Percentiles rank a stretch among this genome's conserved stretches.
phyloP scores from a whole-genome alignment of 108 stramenopile species.

The Nitzschia palea region DNA sequence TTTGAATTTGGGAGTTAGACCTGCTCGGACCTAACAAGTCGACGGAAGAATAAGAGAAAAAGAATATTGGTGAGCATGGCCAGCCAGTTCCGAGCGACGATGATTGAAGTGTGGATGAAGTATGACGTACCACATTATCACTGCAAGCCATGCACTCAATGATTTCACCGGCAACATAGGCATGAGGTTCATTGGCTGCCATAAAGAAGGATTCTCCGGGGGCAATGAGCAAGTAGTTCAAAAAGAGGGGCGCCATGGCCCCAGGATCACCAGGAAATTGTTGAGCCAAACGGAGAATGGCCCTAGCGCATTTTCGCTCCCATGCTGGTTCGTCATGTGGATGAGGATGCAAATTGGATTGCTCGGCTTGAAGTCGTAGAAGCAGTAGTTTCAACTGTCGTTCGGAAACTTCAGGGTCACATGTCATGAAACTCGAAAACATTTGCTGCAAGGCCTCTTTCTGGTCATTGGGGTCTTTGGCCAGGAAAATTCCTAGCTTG shows the following conservation, averaged over 20 bases:
- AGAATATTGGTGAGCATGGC: too few relatives aligned
- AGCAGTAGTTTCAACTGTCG: conserved; percentile 60
- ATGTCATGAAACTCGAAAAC: conserved; percentile 84
- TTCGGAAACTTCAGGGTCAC: conserved; percentile 47
- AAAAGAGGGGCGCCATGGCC: conserved; percentile 85
- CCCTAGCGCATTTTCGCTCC: conserved; percentile 72
- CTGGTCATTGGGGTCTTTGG: conserved; percentile 28
- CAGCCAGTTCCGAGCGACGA: neutral
- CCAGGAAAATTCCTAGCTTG: conserved; percentile 67
- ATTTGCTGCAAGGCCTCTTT: conserved; percentile 66
- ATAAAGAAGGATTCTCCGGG: conserved; percentile 89
- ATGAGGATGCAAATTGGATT: conserved; percentile 40
- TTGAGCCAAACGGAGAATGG: conserved; percentile 73
- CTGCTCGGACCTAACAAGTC: conserved; percentile 88
- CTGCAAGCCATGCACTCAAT: conserved; percentile 98
- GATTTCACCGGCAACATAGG: conserved; percentile 94
- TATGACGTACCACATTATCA: conserved; percentile 92
- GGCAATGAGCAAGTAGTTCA: conserved; percentile 79
- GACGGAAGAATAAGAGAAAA: too few relatives aligned
- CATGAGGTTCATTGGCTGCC: conserved; percentile 93
- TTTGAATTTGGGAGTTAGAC: conserved; percentile 97
- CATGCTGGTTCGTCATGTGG: conserved; percentile 53
- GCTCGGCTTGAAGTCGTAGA: conserved; percentile 65
- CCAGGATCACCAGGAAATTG: conserved; percentile 93
- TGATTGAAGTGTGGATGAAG: neutral